Base-by-base conservation (phyloP, 106 monocot genomes). In the Apostasia ramifera region DNA sequence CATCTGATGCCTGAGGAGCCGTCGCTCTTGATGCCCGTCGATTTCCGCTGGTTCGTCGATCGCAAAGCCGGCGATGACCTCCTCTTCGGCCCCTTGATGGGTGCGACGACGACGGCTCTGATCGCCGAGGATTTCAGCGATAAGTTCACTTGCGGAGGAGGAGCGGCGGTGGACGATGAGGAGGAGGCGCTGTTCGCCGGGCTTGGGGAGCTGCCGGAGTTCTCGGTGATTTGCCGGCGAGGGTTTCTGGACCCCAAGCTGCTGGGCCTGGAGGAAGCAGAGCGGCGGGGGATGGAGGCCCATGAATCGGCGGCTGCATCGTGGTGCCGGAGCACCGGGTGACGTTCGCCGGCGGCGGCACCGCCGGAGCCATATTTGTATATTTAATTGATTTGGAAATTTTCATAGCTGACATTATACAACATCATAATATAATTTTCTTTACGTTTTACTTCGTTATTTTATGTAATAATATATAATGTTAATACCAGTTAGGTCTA, bases 151-250 rank as follows among this genome's bases (percentile, higher is more conserved):
- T 57, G 49, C 47, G 73, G 68, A 40, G 40, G 57, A 4, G 26
- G 8, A 2, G 9, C 7, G 44, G 60, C 38, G 5, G 57, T 10
- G 15, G 76, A 57, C 11, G 59, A 47, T 11, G 63, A 85, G 55
- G 92, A 92, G 44, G 85, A 83, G 53, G 80, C 83, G 11, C 76
- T 88, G 44, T 92, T 92, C 71, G 92, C 80, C 1, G 92, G 92
- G 12, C 76, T 92, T 2, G 92, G 85, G 8, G 92, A 92, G 83
- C 76, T 92, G 60, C 92, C 92, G 37, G 92, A 88, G 71, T 88
- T 77, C 71, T 78, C 92, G 15, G 62, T 88, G 61, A 83, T 88
- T 62, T 79, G 85, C 79, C 85, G 85, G 53, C 80, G 88, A 26
- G 73, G 73, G 3, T 66, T 26, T 38, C 11, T 53, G 14, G 70